A percentile compares a stretch with the other conserved stretches of the same genome.
These are phyloP conservation scores for Leccinellum luteum DNA, from an alignment of 768 basidiomycete genomes.

Conservation along the genomic window DNA sequence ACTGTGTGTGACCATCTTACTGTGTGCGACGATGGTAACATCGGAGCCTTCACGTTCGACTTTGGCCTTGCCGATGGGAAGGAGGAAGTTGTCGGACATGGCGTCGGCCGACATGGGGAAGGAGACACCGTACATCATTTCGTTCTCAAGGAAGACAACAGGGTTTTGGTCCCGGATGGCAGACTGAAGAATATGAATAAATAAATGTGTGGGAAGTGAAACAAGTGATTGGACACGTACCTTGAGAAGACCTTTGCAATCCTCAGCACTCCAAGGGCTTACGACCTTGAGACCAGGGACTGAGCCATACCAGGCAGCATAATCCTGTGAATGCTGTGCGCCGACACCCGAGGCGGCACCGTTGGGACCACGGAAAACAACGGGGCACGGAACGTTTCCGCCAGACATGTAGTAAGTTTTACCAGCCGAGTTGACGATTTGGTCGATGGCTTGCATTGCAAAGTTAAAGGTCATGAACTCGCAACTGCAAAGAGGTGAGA, in stretches of 20 bases:
- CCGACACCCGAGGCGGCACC: constrained; percentile 96
- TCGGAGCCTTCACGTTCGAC: constrained; percentile 91
- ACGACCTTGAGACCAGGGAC: constrained; percentile 97
- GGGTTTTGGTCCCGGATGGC: constrained; percentile 99
- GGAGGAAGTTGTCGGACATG: constrained; percentile 90
- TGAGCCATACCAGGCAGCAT: constrained; percentile 90
- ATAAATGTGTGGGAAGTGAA: background rate
- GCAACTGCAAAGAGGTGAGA: constrained; percentile 52
- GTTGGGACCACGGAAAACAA: constrained; percentile 99
- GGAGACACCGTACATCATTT: constrained; percentile 95
- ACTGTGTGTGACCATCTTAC: constrained; percentile 95
- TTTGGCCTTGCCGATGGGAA: constrained; percentile 98
- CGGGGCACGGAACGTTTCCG: constrained; percentile 96
- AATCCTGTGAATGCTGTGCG: constrained; percentile 98
- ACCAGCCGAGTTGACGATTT: constrained; percentile 99
- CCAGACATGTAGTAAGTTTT: constrained; percentile 99
- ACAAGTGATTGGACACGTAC: constrained; percentile 37
- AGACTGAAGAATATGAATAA: constrained; percentile 44
- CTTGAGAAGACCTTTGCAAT: constrained; percentile 98
- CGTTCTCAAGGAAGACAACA: constrained; percentile 98
- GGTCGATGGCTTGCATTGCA: constrained; percentile 99
- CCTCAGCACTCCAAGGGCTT: constrained; percentile 97
- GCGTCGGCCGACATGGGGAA: constrained; percentile 97
- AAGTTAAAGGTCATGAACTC: constrained; percentile 99
- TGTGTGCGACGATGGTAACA: constrained; percentile 95